Evolutionary conservation across 345 rosid species (phyloP).

Genomic region (Brassica rapa): DNA sequence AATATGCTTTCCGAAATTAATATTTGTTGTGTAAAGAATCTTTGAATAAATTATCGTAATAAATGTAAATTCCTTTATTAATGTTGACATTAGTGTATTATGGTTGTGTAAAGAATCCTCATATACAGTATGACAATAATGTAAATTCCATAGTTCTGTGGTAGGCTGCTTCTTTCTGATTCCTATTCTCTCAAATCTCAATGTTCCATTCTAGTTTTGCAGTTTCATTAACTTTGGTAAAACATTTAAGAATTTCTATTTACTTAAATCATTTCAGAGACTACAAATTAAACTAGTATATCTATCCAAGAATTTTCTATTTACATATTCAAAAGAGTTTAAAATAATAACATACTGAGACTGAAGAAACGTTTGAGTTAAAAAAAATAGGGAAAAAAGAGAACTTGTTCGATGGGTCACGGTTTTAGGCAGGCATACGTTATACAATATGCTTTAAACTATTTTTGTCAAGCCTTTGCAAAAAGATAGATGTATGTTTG

Average conservation of each 20-base stretch:
- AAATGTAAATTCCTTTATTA: slow-evolving; percentile 1
- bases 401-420: slow-evolving; percentile 2
- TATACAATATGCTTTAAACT: neutral
- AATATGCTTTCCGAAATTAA: neutral
- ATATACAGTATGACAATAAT: neutral
- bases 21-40: neutral
- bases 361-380: neutral
- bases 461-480: neutral
- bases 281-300: neutral
- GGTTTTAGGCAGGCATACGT: slow-evolving; percentile 1
- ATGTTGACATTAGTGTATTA: neutral
- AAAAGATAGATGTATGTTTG: neutral
- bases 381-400: slow-evolving; percentile 3
- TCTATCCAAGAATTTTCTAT: neutral
- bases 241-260: neutral
- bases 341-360: neutral
- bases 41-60: slow-evolving; percentile 1
- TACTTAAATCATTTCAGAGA: neutral
- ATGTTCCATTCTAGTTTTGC: neutral
- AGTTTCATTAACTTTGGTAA: neutral
- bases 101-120: neutral
- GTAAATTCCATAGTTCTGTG: slow-evolving; percentile 13
- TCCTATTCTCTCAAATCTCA: slow-evolving; percentile 21
- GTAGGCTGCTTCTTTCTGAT: slow-evolving; percentile 27
- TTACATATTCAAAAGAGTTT: neutral